A percentile compares a stretch with the other conserved stretches of the same genome.
Conservation (phyloP, 805 yeast genomes). For the Hagleromyces aurorensis region DNA sequence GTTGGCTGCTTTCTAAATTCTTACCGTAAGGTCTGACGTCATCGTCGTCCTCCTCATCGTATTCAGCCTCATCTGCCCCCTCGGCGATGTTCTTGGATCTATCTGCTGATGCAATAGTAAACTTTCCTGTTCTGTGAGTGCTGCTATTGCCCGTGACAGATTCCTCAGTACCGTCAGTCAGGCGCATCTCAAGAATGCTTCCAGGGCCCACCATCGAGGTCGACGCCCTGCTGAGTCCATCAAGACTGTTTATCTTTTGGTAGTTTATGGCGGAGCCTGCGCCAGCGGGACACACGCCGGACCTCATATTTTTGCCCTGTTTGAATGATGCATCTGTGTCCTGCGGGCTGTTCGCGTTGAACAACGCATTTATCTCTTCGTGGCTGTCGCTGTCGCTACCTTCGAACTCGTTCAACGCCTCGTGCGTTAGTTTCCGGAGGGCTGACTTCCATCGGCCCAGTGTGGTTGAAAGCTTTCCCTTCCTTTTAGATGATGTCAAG, state of each 20-base stretch:
- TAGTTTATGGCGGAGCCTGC: too few species aligned
- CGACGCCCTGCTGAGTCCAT: constrained; percentile 13
- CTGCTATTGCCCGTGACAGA: constrained; percentile 6
- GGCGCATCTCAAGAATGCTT: constrained; percentile 16
- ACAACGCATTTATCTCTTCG: constrained; percentile 19
- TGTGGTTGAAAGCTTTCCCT: constrained; percentile 8
- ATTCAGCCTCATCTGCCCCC: constrained; percentile 6
- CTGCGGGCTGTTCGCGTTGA: constrained; percentile 9
- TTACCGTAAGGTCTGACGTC: too few species aligned
- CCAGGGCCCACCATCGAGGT: constrained; percentile 8
- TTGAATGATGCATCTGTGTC: constrained; percentile 19
- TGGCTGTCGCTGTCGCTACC: constrained; percentile 10
- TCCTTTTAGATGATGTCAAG: too few species aligned
- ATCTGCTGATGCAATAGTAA: constrained; percentile 2
- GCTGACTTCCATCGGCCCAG: constrained; percentile 19
- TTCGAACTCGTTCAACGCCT: constrained; percentile 16
- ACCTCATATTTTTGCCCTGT: too few species aligned
- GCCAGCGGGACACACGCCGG: neutral
- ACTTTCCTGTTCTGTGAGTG: constrained; percentile 10
- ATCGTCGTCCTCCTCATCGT: constrained; percentile 13
- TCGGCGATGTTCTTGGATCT: constrained; percentile 1
- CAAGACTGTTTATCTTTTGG: constrained; percentile 4
- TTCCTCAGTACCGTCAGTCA: constrained; percentile 21
- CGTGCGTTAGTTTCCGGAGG: constrained; percentile 17
- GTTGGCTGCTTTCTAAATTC: too few species aligned